These are phyloP conservation scores for Aechmea fasciata DNA, from an alignment of 176 grass and related monocot genomes.

Conservation along the genomic window DNA sequence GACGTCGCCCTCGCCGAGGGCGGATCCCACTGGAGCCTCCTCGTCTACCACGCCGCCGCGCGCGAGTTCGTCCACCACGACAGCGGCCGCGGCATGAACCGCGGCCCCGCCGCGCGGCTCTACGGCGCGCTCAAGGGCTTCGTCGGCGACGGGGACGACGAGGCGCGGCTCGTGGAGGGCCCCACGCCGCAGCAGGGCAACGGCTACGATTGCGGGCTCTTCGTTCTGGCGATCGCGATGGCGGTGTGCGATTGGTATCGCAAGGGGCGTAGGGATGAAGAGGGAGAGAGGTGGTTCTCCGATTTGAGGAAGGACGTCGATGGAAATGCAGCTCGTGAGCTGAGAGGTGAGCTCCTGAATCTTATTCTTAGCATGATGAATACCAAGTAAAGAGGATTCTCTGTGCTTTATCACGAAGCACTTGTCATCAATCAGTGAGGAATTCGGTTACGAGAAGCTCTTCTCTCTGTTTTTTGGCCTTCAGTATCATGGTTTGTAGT, in stretches of 20 bases:
- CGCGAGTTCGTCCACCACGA: slow-evolving; percentile 65
- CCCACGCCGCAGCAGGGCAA: slow-evolving; percentile 60
- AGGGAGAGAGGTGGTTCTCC: slow-evolving; percentile 41
- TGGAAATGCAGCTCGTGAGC: slow-evolving; percentile 24
- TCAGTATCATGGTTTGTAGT: too few species aligned
- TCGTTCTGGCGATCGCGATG: slow-evolving; percentile 50
- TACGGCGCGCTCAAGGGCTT: slow-evolving; percentile 22
- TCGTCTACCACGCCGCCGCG: slow-evolving; percentile 14
- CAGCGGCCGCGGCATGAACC: slow-evolving; percentile 39
- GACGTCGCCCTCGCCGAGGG: slow-evolving; percentile 35
- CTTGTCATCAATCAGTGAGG: too few species aligned
- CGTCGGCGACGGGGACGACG: not conserved
- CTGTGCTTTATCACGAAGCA: too few species aligned
- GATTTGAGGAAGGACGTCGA: slow-evolving; percentile 41
- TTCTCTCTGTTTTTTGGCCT: too few species aligned
- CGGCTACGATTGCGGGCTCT: slow-evolving; percentile 69
- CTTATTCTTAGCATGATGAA: slow-evolving; percentile 44
- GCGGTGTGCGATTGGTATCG: slow-evolving; percentile 54
- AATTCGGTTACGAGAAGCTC: too few species aligned
- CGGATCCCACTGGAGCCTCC: slow-evolving; percentile 63
- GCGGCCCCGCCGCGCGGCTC: slow-evolving; percentile 25
- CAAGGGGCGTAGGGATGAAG: not conserved
- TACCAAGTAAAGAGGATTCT: not conserved
- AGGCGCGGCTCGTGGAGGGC: slow-evolving; percentile 34
- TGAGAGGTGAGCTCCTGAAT: slow-evolving; percentile 47